Percentiles rank a stretch among this genome's conserved stretches.
Evolutionary conservation across 2,329 filamentous ascomycete species (phyloP).

Genomic region (Pseudocercospora fuligena): DNA sequence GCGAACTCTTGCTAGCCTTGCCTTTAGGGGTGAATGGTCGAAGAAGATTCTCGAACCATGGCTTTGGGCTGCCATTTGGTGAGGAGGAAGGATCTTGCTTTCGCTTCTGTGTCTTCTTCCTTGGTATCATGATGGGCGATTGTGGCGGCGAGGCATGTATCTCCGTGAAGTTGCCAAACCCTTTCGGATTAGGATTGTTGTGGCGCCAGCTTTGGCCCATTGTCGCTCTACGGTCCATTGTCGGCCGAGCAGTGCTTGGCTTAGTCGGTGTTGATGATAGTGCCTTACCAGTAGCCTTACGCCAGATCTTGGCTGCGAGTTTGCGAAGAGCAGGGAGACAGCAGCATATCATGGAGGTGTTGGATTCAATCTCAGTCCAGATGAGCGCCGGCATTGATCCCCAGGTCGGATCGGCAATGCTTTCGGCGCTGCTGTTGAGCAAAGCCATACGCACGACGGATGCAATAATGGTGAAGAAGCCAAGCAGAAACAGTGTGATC

Average conservation of each 20-base stretch:
- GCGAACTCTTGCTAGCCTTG: background rate
- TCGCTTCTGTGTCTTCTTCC: background rate
- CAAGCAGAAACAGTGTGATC: conserved; percentile 33
- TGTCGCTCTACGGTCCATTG: background rate
- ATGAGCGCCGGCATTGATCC: conserved; percentile 30
- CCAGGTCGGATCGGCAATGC: conserved; percentile 33
- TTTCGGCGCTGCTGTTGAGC: conserved; percentile 27
- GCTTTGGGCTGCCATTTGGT: background rate
- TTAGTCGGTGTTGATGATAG: conserved; percentile 2
- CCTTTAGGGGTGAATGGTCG: background rate
- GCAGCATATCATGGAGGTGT: conserved; percentile 35
- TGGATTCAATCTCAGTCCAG: conserved; percentile 37
- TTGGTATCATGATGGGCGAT: conserved; percentile 12
- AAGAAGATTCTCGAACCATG: background rate
- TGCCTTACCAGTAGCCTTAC: conserved; percentile 7
- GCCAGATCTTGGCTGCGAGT: conserved; percentile 14
- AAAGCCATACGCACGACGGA: conserved; percentile 35
- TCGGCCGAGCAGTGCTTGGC: background rate
- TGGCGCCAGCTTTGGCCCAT: background rate
- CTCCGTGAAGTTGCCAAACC: conserved; percentile 15
- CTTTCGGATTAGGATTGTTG: conserved; percentile 9
- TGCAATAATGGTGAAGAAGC: conserved; percentile 36
- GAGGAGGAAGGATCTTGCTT: background rate
- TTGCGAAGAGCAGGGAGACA: conserved; percentile 33
- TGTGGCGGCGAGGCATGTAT: conserved; percentile 16